A percentile compares a stretch with the other conserved stretches of the same genome.
Conservation (phyloP, 257 asterid genomes). For the Solanum lignicaule region DNA sequence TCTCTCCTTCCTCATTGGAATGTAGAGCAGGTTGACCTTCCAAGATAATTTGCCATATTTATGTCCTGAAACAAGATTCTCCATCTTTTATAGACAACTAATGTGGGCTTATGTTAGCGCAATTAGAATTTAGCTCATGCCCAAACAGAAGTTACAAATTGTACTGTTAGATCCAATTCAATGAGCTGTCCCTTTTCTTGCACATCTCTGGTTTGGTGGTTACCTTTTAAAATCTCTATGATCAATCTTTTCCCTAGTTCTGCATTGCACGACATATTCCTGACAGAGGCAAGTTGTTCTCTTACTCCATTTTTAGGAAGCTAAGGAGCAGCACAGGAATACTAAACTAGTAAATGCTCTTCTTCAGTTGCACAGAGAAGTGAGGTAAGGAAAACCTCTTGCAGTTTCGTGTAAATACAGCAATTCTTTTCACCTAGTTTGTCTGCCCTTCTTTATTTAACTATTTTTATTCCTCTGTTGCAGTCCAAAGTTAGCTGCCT, state of each 20-base stretch:
- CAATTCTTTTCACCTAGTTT: neutral
- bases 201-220: neutral
- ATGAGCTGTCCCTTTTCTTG: neutral
- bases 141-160: neutral
- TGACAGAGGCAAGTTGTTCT: constrained; percentile 4
- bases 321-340: constrained; percentile 93
- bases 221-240: neutral
- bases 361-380: constrained; percentile 76
- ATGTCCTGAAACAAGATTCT: neutral
- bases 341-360: constrained; percentile 75
- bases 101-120: neutral
- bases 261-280: neutral
- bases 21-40: neutral
- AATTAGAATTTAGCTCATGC: neutral
- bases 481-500: constrained; percentile 93
- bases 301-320: constrained; percentile 35
- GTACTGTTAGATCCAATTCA: neutral
- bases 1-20: neutral
- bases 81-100: neutral
- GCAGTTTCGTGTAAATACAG: neutral
- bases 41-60: neutral
- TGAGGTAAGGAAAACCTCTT: constrained; percentile 45
- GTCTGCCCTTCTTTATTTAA: neutral
- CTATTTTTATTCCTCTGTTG: constrained; percentile 18
- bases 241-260: neutral